These are phyloP conservation scores for Biscogniauxia sp. DNA, from an alignment of 2,329 filamentous ascomycete genomes.

Conservation along the genomic window DNA sequence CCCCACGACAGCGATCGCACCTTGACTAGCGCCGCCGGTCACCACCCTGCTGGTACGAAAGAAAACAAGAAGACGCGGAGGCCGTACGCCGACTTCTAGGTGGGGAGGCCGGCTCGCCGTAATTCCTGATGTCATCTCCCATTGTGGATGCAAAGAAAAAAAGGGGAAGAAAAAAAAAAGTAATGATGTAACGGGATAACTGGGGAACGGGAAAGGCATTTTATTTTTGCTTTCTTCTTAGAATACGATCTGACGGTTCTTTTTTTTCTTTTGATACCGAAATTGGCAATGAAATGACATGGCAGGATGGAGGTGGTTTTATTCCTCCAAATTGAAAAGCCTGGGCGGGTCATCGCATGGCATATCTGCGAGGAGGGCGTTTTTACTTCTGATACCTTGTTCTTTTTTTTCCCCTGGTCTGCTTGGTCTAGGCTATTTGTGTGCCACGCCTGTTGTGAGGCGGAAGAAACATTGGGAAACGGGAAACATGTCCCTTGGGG, in stretches of 20 bases:
- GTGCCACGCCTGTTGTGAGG: not conserved
- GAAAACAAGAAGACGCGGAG: conserved; percentile 16
- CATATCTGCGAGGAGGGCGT: not conserved
- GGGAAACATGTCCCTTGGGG: not conserved
- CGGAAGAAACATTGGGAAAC: not conserved
- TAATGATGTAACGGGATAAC: not conserved
- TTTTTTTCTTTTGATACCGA: not conserved
- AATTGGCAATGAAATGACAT: not conserved
- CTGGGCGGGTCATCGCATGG: not conserved
- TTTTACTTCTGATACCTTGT: not conserved
- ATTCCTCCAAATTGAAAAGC: not conserved
- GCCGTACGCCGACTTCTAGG: conserved; percentile 24
- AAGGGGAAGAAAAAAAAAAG: not conserved
- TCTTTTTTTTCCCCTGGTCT: no score
- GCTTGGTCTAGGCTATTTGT: not conserved
- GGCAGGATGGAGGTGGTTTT: not conserved
- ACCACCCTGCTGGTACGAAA: conserved; percentile 6
- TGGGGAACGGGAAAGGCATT: not conserved
- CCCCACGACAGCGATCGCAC: conserved; percentile 30
- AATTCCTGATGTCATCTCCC: not conserved
- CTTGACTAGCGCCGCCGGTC: conserved; percentile 20
- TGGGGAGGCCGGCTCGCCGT: not conserved
- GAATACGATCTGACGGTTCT: not conserved
- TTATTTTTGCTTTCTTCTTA: not conserved
- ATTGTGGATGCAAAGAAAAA: not conserved